Evolutionary conservation across 768 basidiomycete genomes (phyloP).

Genomic region (Kwoniella pini): DNA sequence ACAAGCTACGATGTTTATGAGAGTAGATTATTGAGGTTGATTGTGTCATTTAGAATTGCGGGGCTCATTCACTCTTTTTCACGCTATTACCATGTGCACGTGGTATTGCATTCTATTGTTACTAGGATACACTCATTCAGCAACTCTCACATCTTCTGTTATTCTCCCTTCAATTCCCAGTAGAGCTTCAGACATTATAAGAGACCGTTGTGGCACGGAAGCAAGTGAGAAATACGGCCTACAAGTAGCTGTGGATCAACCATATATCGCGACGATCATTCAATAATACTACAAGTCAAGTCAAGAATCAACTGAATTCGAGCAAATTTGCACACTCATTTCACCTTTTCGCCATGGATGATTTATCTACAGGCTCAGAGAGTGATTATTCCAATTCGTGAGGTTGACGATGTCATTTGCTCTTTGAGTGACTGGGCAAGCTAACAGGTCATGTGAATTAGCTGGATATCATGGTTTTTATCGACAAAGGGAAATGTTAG

Average conservation of each 20-base stretch:
- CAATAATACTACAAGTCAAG: too few species aligned
- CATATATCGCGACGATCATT: too few species aligned
- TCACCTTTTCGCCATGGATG: constrained; percentile 47
- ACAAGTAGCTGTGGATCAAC: too few species aligned
- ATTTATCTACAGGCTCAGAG: constrained; percentile 71
- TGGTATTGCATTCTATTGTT: too few species aligned
- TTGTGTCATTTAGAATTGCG: too few species aligned
- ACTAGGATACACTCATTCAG: too few species aligned
- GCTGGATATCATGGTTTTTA: constrained; percentile 97
- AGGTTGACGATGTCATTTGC: constrained; percentile 38
- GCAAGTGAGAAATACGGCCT: too few species aligned
- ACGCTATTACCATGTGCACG: background rate
- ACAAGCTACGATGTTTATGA: background rate
- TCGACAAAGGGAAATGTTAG: constrained; percentile 84
- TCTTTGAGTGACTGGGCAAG: background rate
- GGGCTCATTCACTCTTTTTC: background rate
- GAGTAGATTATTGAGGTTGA: too few species aligned
- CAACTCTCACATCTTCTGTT: too few species aligned
- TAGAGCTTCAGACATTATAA: too few species aligned
- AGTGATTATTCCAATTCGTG: constrained; percentile 90
- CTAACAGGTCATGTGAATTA: constrained; percentile 44
- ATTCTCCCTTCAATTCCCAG: too few species aligned
- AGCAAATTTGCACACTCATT: constrained; percentile 1
- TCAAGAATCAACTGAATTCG: background rate
- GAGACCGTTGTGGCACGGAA: too few species aligned